Evolutionary conservation across 805 yeast species (phyloP).

Genomic region (Pichia gijzeniarum): DNA sequence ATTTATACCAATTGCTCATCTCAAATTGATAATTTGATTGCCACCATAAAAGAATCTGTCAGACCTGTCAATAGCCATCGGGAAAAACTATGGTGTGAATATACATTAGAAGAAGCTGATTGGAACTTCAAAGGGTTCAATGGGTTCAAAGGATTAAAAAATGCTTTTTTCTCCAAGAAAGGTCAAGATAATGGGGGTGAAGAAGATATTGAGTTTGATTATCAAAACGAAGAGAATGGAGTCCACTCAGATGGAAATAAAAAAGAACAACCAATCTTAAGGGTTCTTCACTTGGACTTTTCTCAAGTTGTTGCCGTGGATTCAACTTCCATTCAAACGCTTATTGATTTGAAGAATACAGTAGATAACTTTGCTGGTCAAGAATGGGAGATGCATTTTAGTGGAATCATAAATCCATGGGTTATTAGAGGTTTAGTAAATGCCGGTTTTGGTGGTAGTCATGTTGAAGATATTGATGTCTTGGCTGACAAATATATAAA

Average conservation of each 20-base stretch:
- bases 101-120: slow-evolving; percentile 4
- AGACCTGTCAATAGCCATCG: slow-evolving; percentile 46
- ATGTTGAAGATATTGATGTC: slow-evolving; percentile 6
- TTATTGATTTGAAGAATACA: slow-evolving; percentile 70
- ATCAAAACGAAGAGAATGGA: slow-evolving; percentile 5
- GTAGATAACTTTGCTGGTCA: slow-evolving; percentile 68
- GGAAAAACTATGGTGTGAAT: slow-evolving; percentile 80
- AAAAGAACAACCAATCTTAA: slow-evolving; percentile 44
- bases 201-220: not conserved
- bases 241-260: slow-evolving; percentile 2
- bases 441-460: slow-evolving; percentile 61
- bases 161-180: slow-evolving; percentile 1
- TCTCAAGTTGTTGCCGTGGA: slow-evolving; percentile 71
- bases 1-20: slow-evolving; percentile 75
- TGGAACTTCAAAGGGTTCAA: slow-evolving; percentile 31
- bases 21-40: slow-evolving; percentile 63
- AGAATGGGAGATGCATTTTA: slow-evolving; percentile 84
- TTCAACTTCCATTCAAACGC: slow-evolving; percentile 70
- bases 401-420: slow-evolving; percentile 85
- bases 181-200: not conserved
- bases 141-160: too few relatives aligned
- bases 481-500: slow-evolving; percentile 1
- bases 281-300: slow-evolving; percentile 75
- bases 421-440: slow-evolving; percentile 66
- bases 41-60: slow-evolving; percentile 56